These are phyloP conservation scores for Flaveria trinervia DNA, from an alignment of 129 eudicot genomes.

Conservation along the genomic window DNA sequence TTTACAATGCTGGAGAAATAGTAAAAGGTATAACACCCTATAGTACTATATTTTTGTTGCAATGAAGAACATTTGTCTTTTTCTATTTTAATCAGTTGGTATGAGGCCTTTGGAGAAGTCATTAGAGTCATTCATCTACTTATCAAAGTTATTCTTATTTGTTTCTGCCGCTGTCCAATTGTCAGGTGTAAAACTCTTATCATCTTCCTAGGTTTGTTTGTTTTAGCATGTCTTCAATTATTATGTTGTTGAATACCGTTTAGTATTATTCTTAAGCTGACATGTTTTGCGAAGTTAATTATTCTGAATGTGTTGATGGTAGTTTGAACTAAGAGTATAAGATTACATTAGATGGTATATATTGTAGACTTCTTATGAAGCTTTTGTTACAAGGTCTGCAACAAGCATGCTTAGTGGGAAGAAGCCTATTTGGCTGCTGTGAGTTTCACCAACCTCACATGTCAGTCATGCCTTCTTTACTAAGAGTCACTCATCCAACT, in stretches of 20 bases:
- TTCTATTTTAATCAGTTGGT: constrained; percentile 67
- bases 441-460: too few relatives aligned
- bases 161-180: too few relatives aligned
- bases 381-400: constrained; percentile 61
- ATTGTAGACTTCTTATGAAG: constrained; percentile 56
- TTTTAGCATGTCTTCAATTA: too few relatives aligned
- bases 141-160: too few relatives aligned
- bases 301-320: background rate
- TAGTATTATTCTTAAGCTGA: background rate
- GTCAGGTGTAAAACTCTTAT: constrained; percentile 33
- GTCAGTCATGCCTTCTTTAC: too few relatives aligned
- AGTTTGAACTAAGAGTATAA: background rate
- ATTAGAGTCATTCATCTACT: background rate
- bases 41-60: background rate
- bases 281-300: too few relatives aligned
- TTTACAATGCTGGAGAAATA: too few relatives aligned
- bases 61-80: background rate
- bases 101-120: constrained; percentile 99
- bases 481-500: too few relatives aligned
- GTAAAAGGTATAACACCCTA: background rate
- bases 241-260: constrained; percentile 1
- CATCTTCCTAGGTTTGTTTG: too few relatives aligned
- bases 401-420: constrained; percentile 66
- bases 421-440: too few relatives aligned
- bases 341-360: constrained; percentile 7